Evolutionary conservation across 164 flowering plant species (phyloP), one percentile per base, ranked within the genome.

Genomic region (Vitis cinerea): DNA sequence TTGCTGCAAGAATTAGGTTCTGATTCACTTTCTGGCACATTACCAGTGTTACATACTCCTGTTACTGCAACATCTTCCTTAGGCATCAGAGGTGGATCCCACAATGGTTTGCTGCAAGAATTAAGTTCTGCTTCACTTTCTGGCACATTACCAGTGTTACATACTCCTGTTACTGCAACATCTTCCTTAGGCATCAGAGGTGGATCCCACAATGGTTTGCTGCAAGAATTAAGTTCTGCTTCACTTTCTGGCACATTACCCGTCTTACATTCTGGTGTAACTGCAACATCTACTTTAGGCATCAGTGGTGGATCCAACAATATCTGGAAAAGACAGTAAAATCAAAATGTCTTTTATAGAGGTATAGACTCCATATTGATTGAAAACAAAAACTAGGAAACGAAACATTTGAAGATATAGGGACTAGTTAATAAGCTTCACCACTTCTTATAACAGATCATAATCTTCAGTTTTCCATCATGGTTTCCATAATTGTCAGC

Each of bases 41-140:
- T 59, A 1, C n/a, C 72, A 74, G 9, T 51, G 29, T 68, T 65
- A 16, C 29, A 44, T 53, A 10, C 74, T 51, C 50, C 44, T 47
- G 55, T 59, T 52, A 4, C 6, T 49, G 8, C 67, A 56, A 61
- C 73, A 64, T 74, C 71, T 71, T 79, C 77, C 63, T 55, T 54
- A 1, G 51, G 66, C 50, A 67, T 49, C 31, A 52, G 14, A 0
- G 6, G 31, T 17, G 50, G 64, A 37, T 37, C 44, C 44, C 2
- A 37, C 44, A 37, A 37, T 3, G 0, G 44, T 37, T 37, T 37
- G 44, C 44, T 37, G 44, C 44, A 37, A 37, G 44, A 37, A 37
- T 37, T 37, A 37, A 3, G 0, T 37, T 37, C 44, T 37, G 44
- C 4, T 37, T 37, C 44, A 37, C 44, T 37, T 6, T 37, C 44